Base-by-base conservation (phyloP, 1,139 yeast genomes). In the Suhomyces ambrosiae region DNA sequence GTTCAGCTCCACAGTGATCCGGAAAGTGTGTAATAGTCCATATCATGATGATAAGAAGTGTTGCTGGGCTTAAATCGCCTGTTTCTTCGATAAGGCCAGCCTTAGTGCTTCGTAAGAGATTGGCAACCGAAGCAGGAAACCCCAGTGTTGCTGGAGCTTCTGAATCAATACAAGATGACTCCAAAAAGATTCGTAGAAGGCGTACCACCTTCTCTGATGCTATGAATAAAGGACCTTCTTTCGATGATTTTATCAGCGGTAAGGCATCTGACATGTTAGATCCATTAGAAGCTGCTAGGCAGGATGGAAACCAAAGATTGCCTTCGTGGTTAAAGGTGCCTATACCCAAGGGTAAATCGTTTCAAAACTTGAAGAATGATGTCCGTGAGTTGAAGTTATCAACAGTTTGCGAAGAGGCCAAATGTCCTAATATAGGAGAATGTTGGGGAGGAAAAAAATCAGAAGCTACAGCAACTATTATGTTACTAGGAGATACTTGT, bases 381-480 rank as follows among this genome's bases (percentile, higher is more conserved):
- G 84, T 94, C 27, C 74, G 90, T 45, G 97, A 94, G 45, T 68
- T 94, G 45, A 88, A 88, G 47, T 70, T 94, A 38, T 86, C 96
- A 27, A 90, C 98, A 0, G 99, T 94, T 21, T 94, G 99, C 65
- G 97, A 92, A 61, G 98, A 92, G 57, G 98, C 98, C 7, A 83
- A 92, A 56, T 94, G 99, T 65, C 99, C 99, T 13, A 94, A 94
- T 60, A 94, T 94, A 44, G 97, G 97, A 35, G 99, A 94, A 61
- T 94, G 99, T 65, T 94, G 99, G 99, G 97, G 98, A 38, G 98
- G 98, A 23, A 81, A 84, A 54, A 89, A 89, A 61, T 76, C 90
- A 5, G 94, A 87, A 54, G 97, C 98, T n/a, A 94, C 99, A 3
- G 98, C 98, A 5, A 94, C 99, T 3, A 92, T 94, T 53, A 94